A percentile compares a stretch with the other conserved stretches of the same genome.
Evolutionary conservation across 306 rosid species (phyloP).

Genomic region (Dryas alaskensis): DNA sequence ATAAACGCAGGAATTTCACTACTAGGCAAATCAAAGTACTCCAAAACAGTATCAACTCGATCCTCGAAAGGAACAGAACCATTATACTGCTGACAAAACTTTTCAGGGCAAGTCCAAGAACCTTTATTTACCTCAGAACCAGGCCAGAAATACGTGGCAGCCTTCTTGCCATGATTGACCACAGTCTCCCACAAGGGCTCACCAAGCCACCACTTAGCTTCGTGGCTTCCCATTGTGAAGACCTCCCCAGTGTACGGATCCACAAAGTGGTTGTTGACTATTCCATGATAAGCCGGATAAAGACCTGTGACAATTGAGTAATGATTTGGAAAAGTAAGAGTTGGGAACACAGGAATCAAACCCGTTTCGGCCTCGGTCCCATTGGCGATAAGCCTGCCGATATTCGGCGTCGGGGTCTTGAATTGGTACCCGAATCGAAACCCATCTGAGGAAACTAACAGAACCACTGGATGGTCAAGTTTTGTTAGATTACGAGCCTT

Average conservation of each 20-base stretch:
- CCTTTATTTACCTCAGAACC: slow-evolving; percentile 97
- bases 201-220: slow-evolving; percentile 97
- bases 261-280: slow-evolving; percentile 72
- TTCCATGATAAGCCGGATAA: slow-evolving; percentile 86
- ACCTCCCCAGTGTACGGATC: slow-evolving; percentile 71
- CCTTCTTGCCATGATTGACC: slow-evolving; percentile 65
- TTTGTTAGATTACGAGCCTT: slow-evolving; percentile 59
- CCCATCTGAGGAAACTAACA: slow-evolving; percentile 85
- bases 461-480: slow-evolving; percentile 59
- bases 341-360: slow-evolving; percentile 84
- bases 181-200: slow-evolving; percentile 97
- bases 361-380: slow-evolving; percentile 93
- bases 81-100: slow-evolving; percentile 55
- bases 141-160: slow-evolving; percentile 90
- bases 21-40: slow-evolving; percentile 67
- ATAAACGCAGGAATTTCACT: slow-evolving; percentile 72
- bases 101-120: slow-evolving; percentile 68
- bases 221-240: slow-evolving; percentile 69
- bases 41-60: slow-evolving; percentile 61
- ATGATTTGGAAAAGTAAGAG: slow-evolving; percentile 88
- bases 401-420: slow-evolving; percentile 70
- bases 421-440: slow-evolving; percentile 95
- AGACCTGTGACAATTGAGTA: slow-evolving; percentile 94
- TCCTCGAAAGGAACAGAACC: slow-evolving; percentile 78
- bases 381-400: slow-evolving; percentile 62